Conservation (phyloP, 805 yeast genomes). For the Starmerella bacillaris region DNA sequence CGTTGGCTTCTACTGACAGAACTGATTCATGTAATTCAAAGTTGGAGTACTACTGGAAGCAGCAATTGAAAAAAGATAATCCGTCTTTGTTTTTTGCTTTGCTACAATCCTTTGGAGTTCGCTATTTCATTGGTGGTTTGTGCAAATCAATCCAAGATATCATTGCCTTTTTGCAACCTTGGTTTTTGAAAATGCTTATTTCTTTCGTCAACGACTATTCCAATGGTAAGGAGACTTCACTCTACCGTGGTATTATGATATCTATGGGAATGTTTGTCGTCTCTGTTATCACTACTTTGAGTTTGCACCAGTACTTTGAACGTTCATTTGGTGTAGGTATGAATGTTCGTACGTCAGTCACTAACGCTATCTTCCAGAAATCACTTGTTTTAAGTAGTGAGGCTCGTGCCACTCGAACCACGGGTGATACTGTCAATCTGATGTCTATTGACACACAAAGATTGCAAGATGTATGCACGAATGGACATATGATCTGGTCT, state of each 20-base stretch:
- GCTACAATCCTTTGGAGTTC: slow-evolving; percentile 51
- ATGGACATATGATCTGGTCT: slow-evolving; percentile 70
- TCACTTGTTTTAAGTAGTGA: slow-evolving; percentile 50
- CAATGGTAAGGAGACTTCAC: slow-evolving; percentile 20
- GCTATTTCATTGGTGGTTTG: slow-evolving; percentile 50
- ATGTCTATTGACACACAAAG: slow-evolving; percentile 91
- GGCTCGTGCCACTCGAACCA: slow-evolving; percentile 44
- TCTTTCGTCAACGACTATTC: slow-evolving; percentile 35
- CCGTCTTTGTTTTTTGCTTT: slow-evolving; percentile 47
- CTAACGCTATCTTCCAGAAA: slow-evolving; percentile 52
- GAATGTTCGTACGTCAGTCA: slow-evolving; percentile 40
- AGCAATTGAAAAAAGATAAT: slow-evolving; percentile 26
- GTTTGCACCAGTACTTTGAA: slow-evolving; percentile 50
- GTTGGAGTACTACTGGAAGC: slow-evolving; percentile 45
- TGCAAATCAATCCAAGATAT: slow-evolving; percentile 60
- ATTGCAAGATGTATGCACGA: slow-evolving; percentile 63
- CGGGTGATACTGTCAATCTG: slow-evolving; percentile 85
- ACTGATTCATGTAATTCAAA: slow-evolving; percentile 34
- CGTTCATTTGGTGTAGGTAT: slow-evolving; percentile 39
- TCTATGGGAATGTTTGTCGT: slow-evolving; percentile 46
- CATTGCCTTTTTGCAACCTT: slow-evolving; percentile 80
- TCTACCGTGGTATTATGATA: slow-evolving; percentile 43
- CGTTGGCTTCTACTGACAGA: slow-evolving; percentile 49
- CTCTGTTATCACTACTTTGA: slow-evolving; percentile 41
- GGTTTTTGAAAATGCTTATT: slow-evolving; percentile 50